Evolutionary conservation across 2,329 filamentous ascomycete species (phyloP).

Genomic region (Botrytis fragariae): DNA sequence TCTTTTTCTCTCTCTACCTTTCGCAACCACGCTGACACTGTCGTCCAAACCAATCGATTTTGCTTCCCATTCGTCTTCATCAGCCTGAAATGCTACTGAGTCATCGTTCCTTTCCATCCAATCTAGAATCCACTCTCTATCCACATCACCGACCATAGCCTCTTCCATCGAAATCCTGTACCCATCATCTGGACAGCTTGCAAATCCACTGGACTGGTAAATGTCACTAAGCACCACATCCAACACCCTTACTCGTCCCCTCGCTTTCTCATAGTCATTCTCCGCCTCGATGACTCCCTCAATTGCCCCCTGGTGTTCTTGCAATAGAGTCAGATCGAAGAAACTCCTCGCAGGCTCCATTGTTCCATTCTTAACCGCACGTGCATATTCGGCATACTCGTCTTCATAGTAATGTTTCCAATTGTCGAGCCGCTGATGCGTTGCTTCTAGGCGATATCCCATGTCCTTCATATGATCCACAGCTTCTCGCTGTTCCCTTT

Average conservation of each 20-base stretch:
- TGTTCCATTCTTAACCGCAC: constrained; percentile 3
- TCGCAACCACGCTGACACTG: constrained; percentile 16
- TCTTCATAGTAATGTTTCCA: constrained; percentile 21
- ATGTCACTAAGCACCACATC: constrained; percentile 13
- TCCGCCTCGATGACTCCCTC: constrained; percentile 21
- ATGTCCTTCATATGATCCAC: constrained; percentile 5
- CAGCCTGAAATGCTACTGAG: neutral
- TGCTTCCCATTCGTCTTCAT: constrained; percentile 12
- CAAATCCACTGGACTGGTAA: constrained; percentile 26
- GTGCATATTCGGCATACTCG: constrained; percentile 13
- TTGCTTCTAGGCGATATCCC: constrained; percentile 1
- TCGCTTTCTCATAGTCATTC: constrained; percentile 13
- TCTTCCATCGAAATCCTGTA: constrained; percentile 27
- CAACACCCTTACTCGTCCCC: constrained; percentile 6
- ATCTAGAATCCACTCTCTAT: constrained; percentile 23
- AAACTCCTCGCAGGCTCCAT: constrained; percentile 15
- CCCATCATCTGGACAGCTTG: constrained; percentile 24
- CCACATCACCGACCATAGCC: constrained; percentile 19
- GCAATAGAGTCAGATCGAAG: constrained; percentile 24
- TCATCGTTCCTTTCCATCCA: constrained; percentile 25
- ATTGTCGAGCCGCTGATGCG: constrained; percentile 20
- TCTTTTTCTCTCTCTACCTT: constrained; percentile 15
- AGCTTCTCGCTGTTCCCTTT: constrained; percentile 2
- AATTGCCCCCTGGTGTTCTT: constrained; percentile 10
- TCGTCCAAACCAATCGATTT: neutral